Evolutionary conservation across 805 yeast genomes (phyloP).

Genomic region (Naumovozyma baii): DNA sequence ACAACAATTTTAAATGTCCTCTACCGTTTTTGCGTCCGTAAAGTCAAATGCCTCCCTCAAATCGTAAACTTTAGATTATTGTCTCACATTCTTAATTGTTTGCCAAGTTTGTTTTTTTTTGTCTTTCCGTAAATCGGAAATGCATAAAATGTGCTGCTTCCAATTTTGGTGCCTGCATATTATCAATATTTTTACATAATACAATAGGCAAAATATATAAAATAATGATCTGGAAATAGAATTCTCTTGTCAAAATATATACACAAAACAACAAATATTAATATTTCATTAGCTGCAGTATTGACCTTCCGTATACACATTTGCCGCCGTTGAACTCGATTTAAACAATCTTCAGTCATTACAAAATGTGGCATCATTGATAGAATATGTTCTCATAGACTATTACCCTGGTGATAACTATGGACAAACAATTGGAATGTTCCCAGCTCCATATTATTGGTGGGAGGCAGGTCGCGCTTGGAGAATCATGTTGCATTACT

Average conservation of each 20-base stretch:
- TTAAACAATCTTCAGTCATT: slow-evolving; percentile 24
- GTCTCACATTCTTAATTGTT: too few species aligned
- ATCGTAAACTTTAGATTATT: too few species aligned
- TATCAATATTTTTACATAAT: too few species aligned
- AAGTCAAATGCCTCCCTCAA: too few species aligned
- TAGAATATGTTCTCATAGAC: slow-evolving; percentile 65
- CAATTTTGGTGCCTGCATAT: not conserved
- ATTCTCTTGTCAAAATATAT: not conserved
- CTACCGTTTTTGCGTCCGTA: too few species aligned
- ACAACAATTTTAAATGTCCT: too few species aligned
- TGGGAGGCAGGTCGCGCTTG: slow-evolving; percentile 96
- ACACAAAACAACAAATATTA: not conserved
- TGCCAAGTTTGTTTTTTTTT: too few species aligned
- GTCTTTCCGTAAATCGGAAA: too few species aligned
- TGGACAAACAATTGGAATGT: slow-evolving; percentile 81
- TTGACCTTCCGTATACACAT: not conserved
- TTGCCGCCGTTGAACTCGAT: slow-evolving; percentile 7
- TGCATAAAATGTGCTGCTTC: too few species aligned
- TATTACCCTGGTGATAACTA: slow-evolving; percentile 59
- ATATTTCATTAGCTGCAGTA: not conserved
- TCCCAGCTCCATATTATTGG: slow-evolving; percentile 86
- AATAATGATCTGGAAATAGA: too few species aligned
- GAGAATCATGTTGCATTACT: slow-evolving; percentile 74
- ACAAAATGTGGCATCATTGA: slow-evolving; percentile 43
- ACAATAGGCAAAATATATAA: too few species aligned